Base-by-base conservation (phyloP, 164 flowering plant genomes). In the Stephania cephalantha region DNA sequence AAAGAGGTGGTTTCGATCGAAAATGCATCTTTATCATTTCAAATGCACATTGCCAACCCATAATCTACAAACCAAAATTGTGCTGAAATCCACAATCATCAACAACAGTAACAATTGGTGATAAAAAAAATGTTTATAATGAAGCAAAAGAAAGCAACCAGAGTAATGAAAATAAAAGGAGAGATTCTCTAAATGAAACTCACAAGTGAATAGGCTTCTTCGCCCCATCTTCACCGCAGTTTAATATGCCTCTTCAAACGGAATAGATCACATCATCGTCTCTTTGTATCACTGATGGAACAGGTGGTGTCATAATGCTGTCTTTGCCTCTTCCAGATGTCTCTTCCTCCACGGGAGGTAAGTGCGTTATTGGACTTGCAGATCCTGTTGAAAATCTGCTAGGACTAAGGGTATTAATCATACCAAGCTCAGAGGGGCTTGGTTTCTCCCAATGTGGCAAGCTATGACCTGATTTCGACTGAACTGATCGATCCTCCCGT, bases 251-350 rank as follows among this genome's bases (percentile, higher is more conserved):
- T 18, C 3, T 78, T 75, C 69, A 70, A 70, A 31, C 7, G 45
- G 65, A 65, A 3, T 73, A 18, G 17, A 10, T 53, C 42, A 69
- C 61, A 58, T 67, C n/a, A 46, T 77, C 81, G 71, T 88, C 88
- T 78, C 80, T 85, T 2, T 74, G 76, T 45, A 90, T 85, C 20
- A 71, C 48, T 17, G 78, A 71, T 12, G 76, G 81, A 74, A 68
- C 18, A 46, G 95, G 92, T 5, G 95, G 85, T 20, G 53, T 77
- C 89, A 88, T 84, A 11, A 71, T 73, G 52, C 70, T 67, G 35
- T 85, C 82, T 15, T 68, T 30, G 20, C 61, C 74, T 71, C 53
- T 61, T 10, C 20, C 25, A 46, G 73, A 68, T 20, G 78, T 72
- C 50, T 78, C 85, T 78, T 84, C 85, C 30, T 80, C 84, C 72